Evolutionary conservation across 306 rosid species (phyloP).

Genomic region (Trifolium repens): DNA sequence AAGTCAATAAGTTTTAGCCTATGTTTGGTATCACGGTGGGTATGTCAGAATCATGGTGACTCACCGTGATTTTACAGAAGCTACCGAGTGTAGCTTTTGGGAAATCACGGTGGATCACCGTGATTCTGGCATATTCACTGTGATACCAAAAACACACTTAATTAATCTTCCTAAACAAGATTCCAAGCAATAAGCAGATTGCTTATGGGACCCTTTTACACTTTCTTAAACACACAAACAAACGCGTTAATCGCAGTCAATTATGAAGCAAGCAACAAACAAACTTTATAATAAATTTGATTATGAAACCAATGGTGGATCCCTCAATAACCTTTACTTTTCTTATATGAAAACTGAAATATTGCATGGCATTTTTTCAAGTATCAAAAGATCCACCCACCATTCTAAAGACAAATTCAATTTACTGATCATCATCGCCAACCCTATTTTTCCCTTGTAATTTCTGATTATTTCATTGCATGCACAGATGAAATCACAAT

Average conservation of each 20-base stretch:
- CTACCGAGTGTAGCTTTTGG: too few species aligned
- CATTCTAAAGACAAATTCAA: background rate
- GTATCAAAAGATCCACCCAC: background rate
- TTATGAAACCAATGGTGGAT: slow-evolving; percentile 7
- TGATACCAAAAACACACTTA: too few species aligned
- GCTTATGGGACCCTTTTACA: background rate
- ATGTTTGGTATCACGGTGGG: too few species aligned
- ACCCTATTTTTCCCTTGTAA: background rate
- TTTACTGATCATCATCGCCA: background rate
- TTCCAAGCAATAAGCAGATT: slow-evolving; percentile 22
- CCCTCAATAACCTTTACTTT: slow-evolving; percentile 15
- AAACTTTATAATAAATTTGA: slow-evolving; percentile 17
- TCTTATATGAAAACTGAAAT: too few species aligned
- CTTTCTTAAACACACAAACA: background rate
- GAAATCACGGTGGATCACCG: too few species aligned
- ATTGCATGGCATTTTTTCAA: background rate
- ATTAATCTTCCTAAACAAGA: slow-evolving; percentile 11
- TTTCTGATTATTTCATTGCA: background rate
- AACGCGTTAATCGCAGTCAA: slow-evolving; percentile 1
- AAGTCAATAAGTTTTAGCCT: background rate
- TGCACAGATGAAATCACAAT: background rate
- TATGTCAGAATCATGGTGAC: too few species aligned
- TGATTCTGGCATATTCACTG: too few species aligned
- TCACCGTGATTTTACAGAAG: too few species aligned
- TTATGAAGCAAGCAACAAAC: slow-evolving; percentile 48